These are phyloP conservation scores for Noccaea bulbosa DNA, from an alignment of 345 rosid genomes.

Conservation along the genomic window DNA sequence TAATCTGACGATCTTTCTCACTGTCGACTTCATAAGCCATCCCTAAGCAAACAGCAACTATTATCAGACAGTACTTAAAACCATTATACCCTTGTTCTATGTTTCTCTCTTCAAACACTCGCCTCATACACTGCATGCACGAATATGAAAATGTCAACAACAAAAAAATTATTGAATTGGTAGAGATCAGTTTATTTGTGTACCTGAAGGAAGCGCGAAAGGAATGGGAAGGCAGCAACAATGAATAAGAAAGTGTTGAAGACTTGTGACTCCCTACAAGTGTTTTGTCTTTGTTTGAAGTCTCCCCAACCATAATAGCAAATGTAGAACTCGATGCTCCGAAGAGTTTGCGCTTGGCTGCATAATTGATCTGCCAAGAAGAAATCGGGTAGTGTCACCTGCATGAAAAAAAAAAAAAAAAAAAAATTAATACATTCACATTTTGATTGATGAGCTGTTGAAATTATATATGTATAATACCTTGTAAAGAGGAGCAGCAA, in stretches of 20 bases:
- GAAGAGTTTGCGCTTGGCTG: constrained; percentile 73
- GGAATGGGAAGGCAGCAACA: constrained; percentile 59
- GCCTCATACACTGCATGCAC: constrained; percentile 60
- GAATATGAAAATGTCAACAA: not conserved
- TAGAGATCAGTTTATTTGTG: not conserved
- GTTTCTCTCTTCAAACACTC: constrained; percentile 59
- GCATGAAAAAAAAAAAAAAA: constrained; percentile 26
- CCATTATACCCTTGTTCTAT: constrained; percentile 51
- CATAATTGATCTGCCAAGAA: constrained; percentile 69
- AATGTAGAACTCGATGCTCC: constrained; percentile 57
- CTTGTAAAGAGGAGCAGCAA: constrained; percentile 42
- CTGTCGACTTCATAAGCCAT: constrained; percentile 44
- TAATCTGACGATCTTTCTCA: constrained; percentile 28
- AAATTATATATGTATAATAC: constrained; percentile 28
- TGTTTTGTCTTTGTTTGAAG: constrained; percentile 53
- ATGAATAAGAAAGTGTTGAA: constrained; percentile 49
- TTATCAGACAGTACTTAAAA: constrained; percentile 57
- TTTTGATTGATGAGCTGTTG: not conserved
- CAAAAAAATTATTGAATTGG: not conserved
- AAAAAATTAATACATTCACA: not conserved
- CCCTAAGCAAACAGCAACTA: constrained; percentile 57
- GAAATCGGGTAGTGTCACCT: constrained; percentile 68
- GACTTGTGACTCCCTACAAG: constrained; percentile 47
- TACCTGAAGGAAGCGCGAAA: constrained; percentile 74
- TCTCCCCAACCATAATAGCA: constrained; percentile 70